phyloP scores from a whole-genome alignment of 345 rosid species.

The Sonneratia alba region DNA sequence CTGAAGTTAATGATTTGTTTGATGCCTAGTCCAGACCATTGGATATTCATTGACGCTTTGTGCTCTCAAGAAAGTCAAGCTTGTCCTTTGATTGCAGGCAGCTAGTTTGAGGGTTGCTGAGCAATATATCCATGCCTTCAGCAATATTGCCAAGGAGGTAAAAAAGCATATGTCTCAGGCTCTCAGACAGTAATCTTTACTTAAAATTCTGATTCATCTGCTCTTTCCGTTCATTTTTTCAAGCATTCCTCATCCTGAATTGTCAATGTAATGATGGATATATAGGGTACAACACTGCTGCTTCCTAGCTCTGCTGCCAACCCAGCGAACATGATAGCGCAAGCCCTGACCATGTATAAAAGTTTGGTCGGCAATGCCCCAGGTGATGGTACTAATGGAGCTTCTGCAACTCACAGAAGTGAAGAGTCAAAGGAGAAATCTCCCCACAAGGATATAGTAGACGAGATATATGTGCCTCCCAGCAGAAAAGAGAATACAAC shows the following conservation, averaged over 20 bases:
- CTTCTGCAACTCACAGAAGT: slow-evolving; percentile 14
- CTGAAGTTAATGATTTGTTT: background rate
- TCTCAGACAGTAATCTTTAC: background rate
- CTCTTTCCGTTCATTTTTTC: background rate
- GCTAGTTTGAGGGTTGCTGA: slow-evolving; percentile 82
- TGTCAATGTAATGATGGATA: background rate
- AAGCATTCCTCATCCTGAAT: background rate
- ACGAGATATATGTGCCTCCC: slow-evolving; percentile 14
- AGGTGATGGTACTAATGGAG: slow-evolving; percentile 13
- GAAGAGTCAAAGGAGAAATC: slow-evolving; percentile 16
- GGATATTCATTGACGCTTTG: background rate
- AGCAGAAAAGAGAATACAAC: slow-evolving; percentile 13
- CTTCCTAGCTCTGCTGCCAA: slow-evolving; percentile 64
- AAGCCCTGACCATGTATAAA: slow-evolving; percentile 72
- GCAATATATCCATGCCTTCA: slow-evolving; percentile 71
- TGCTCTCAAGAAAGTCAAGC: background rate
- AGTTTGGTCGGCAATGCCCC: slow-evolving; percentile 39
- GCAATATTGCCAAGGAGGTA: slow-evolving; percentile 90
- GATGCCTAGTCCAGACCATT: background rate
- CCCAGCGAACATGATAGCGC: slow-evolving; percentile 70
- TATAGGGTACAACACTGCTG: slow-evolving; percentile 79
- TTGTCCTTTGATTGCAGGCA: slow-evolving; percentile 41
- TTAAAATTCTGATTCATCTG: background rate
- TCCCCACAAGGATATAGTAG: slow-evolving; percentile 17
- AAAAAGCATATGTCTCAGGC: background rate